A percentile compares a stretch with the other conserved stretches of the same genome.
These are phyloP conservation scores for Casuarina equisetifolia DNA, from an alignment of 306 rosid genomes.

Conservation along the genomic window DNA sequence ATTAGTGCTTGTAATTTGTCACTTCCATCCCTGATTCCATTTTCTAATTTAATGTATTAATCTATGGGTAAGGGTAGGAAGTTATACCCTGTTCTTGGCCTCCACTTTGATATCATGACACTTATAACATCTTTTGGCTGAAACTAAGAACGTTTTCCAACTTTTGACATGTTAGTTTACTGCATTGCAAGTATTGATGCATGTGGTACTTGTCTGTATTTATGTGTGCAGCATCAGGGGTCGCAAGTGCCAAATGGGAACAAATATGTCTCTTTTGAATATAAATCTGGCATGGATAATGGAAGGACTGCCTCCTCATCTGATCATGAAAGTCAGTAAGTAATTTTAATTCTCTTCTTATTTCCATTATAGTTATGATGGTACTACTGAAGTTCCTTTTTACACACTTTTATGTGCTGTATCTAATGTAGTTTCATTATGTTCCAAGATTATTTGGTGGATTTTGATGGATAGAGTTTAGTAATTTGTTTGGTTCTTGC, in stretches of 20 bases:
- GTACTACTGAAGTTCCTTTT: background rate
- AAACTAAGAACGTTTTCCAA: conserved; percentile 6
- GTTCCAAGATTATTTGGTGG: background rate
- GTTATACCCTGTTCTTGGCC: background rate
- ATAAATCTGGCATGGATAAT: conserved; percentile 97
- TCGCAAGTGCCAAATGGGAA: conserved; percentile 83
- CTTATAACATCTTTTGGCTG: background rate
- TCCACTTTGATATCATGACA: background rate
- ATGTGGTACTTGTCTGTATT: conserved; percentile 23
- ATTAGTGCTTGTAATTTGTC: background rate
- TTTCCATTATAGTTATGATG: background rate
- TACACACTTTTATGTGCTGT: background rate
- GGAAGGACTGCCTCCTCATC: conserved; percentile 97
- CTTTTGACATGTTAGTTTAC: conserved; percentile 22
- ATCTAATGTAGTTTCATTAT: background rate
- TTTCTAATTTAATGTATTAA: background rate
- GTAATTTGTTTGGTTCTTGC: background rate
- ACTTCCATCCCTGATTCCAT: background rate
- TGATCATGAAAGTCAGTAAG: conserved; percentile 96
- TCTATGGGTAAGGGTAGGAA: conserved; percentile 1
- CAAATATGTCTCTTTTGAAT: conserved; percentile 91
- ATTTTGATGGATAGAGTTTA: background rate
- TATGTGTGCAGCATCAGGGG: conserved; percentile 88
- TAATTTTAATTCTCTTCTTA: conserved; percentile 14
- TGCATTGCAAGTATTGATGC: conserved; percentile 18